A percentile compares a stretch with the other conserved stretches of the same genome.
Conservation (phyloP, 257 asterid species). For the Verbascum thapsus region DNA sequence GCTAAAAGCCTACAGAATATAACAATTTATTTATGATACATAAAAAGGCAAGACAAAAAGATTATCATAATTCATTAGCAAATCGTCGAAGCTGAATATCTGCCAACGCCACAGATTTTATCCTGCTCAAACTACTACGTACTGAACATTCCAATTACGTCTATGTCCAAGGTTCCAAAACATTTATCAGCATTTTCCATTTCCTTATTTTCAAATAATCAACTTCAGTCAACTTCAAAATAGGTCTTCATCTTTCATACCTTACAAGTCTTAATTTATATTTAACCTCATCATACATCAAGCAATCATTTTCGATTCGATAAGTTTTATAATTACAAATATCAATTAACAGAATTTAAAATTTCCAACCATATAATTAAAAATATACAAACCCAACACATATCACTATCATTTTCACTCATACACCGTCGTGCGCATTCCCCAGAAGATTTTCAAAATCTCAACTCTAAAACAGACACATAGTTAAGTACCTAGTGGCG, state of each 20-base stretch:
- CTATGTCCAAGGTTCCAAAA: constrained; percentile 14
- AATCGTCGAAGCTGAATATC: background rate
- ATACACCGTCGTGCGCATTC: no score
- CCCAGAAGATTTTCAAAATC: constrained; percentile 1
- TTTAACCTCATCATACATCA: no score
- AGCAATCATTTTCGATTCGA: no score
- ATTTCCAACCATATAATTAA: no score
- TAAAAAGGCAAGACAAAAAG: constrained; percentile 5
- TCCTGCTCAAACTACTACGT: background rate
- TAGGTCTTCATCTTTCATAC: no score
- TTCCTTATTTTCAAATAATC: background rate
- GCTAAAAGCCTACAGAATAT: constrained; percentile 68
- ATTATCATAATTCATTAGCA: background rate
- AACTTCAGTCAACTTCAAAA: no score
- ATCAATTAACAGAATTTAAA: no score
- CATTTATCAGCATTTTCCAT: background rate
- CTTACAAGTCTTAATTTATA: no score
- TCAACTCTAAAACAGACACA: background rate
- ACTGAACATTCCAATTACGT: constrained; percentile 12
- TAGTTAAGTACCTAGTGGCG: constrained; percentile 68
- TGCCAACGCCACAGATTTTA: background rate
- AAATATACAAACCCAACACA: no score
- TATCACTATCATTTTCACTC: no score
- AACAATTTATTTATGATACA: background rate
- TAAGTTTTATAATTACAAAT: no score